phyloP scores from a whole-genome alignment of 306 rosid genomes.

The Parietaria judaica region DNA sequence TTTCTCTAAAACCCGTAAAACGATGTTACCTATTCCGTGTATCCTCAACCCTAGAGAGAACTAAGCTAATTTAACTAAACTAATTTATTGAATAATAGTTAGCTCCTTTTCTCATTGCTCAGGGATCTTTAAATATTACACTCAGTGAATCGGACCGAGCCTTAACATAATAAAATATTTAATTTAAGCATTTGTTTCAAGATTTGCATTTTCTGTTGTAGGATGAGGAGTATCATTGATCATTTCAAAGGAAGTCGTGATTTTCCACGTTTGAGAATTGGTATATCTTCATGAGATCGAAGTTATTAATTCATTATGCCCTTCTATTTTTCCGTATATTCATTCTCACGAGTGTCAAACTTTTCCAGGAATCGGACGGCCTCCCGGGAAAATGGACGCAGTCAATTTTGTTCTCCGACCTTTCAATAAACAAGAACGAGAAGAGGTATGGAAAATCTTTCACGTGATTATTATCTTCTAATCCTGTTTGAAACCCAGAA shows the following conservation, averaged over 20 bases:
- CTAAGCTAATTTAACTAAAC: no score
- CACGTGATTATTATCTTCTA: slow-evolving; percentile 1
- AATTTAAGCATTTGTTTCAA: neutral
- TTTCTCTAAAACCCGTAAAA: no score
- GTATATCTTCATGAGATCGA: slow-evolving; percentile 26
- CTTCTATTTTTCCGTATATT: neutral
- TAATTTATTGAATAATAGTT: no score
- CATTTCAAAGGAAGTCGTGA: slow-evolving; percentile 69
- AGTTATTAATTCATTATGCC: neutral
- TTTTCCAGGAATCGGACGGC: slow-evolving; percentile 42
- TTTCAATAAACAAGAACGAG: slow-evolving; percentile 66
- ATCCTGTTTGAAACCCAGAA: neutral
- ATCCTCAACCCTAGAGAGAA: no score
- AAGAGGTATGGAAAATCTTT: slow-evolving; percentile 44
- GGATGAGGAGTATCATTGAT: slow-evolving; percentile 81
- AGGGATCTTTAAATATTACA: no score
- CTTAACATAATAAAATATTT: no score
- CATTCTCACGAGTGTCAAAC: slow-evolving; percentile 4
- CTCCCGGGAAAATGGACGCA: slow-evolving; percentile 68
- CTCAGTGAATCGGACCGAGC: no score
- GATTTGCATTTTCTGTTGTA: slow-evolving; percentile 27
- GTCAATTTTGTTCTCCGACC: slow-evolving; percentile 67
- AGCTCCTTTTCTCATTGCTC: no score
- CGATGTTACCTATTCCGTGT: no score
- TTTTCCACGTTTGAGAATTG: slow-evolving; percentile 79